These are phyloP conservation scores for Suillus cothurnatus DNA, from an alignment of 768 basidiomycete species.

Conservation along the genomic window DNA sequence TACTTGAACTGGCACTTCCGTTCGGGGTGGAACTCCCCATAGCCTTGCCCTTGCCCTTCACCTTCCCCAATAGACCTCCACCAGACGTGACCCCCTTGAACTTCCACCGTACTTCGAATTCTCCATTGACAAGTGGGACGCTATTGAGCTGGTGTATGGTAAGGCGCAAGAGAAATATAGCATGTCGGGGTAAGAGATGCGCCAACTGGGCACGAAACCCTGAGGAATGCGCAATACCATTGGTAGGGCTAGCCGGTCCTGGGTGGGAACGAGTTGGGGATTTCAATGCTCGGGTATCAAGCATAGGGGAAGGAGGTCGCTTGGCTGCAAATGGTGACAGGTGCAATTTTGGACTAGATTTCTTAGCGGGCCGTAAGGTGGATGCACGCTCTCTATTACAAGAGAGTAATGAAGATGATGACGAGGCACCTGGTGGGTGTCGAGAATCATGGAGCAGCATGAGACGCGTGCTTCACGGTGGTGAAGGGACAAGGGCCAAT, in stretches of 20 bases:
- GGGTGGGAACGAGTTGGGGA: neutral
- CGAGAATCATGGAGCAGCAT: neutral
- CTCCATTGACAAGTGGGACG: constrained; percentile 71
- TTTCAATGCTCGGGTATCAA: neutral
- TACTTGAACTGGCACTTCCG: neutral
- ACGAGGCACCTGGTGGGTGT: neutral
- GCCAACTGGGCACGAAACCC: constrained; percentile 60
- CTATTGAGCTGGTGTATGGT: constrained; percentile 68
- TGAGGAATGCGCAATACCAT: constrained; percentile 1
- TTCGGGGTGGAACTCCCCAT: neutral
- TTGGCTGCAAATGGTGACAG: neutral
- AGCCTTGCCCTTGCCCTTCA: constrained; percentile 32
- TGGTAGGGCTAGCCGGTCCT: constrained; percentile 4
- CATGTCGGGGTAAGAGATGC: constrained; percentile 64
- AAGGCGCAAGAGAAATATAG: constrained; percentile 63
- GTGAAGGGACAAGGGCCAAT: neutral
- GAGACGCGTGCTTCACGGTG: neutral
- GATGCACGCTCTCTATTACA: neutral
- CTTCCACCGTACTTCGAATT: constrained; percentile 73
- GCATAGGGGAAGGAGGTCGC: neutral
- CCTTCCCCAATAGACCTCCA: constrained; percentile 44
- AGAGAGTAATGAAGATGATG: neutral
- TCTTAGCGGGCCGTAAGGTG: neutral
- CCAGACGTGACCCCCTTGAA: constrained; percentile 57
- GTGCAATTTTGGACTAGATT: constrained; percentile 1